Conservation (phyloP, 176 grass and related monocot species). For the Miscanthus lutarioriparius region DNA sequence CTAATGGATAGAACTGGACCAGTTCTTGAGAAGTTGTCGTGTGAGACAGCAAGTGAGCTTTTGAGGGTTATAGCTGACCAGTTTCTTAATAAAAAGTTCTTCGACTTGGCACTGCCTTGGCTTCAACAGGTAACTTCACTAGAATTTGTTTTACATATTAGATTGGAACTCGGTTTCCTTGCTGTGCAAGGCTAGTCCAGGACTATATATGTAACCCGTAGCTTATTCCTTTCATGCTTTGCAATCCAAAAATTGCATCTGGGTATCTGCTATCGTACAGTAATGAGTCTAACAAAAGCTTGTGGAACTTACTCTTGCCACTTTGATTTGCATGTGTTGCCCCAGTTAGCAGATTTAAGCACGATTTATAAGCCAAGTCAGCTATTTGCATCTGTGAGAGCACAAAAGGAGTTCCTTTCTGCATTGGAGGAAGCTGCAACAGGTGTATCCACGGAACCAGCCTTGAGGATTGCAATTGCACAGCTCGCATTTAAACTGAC, state of each 20-base stretch:
- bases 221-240: not conserved
- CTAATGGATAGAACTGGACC: slow-evolving; percentile 95
- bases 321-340: slow-evolving; percentile 28
- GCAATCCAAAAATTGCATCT: not conserved
- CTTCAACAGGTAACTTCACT: slow-evolving; percentile 70
- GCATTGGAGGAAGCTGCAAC: slow-evolving; percentile 61
- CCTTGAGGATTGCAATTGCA: slow-evolving; percentile 53
- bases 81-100: slow-evolving; percentile 62
- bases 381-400: slow-evolving; percentile 71
- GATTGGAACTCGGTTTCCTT: not conserved
- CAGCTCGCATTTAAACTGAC: slow-evolving; percentile 65
- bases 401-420: slow-evolving; percentile 75
- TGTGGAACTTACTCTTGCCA: slow-evolving; percentile 26
- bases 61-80: slow-evolving; percentile 56
- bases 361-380: slow-evolving; percentile 63
- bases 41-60: slow-evolving; percentile 64
- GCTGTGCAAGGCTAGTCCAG: too few relatives aligned
- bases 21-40: slow-evolving; percentile 72
- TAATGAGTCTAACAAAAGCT: not conserved
- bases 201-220: too few relatives aligned
- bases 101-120: slow-evolving; percentile 69
- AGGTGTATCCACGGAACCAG: slow-evolving; percentile 50
- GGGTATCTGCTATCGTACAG: not conserved
- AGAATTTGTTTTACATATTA: slow-evolving; percentile 4
- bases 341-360: slow-evolving; percentile 79